Percentiles rank a stretch among this genome's conserved stretches.
Evolutionary conservation across 768 basidiomycete species (phyloP).

Genomic region (Cubamyces sp.): DNA sequence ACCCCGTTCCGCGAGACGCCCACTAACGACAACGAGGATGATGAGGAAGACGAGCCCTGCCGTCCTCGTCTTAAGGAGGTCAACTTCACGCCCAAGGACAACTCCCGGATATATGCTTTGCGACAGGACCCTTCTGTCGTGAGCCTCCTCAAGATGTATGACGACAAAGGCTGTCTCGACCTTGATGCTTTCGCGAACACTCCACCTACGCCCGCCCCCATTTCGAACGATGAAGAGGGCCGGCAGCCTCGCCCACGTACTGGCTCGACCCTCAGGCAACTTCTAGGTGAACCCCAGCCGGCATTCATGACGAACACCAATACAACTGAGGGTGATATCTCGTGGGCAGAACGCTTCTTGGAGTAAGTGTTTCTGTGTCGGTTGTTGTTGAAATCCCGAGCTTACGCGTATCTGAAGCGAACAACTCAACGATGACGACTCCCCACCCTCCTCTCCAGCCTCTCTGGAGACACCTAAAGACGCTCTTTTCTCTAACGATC

Average conservation of each 20-base stretch:
- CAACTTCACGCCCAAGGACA: slow-evolving; percentile 49
- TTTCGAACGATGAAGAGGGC: slow-evolving; percentile 37
- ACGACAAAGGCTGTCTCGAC: slow-evolving; percentile 68
- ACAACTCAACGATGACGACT: slow-evolving; percentile 40
- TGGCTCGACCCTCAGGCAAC: slow-evolving; percentile 74
- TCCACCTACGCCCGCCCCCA: slow-evolving; percentile 39
- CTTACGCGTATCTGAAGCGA: slow-evolving; percentile 11
- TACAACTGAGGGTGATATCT: slow-evolving; percentile 70
- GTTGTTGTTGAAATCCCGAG: neutral
- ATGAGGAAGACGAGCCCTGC: slow-evolving; percentile 26
- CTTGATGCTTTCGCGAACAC: slow-evolving; percentile 68
- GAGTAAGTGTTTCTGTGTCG: slow-evolving; percentile 46
- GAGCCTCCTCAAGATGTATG: slow-evolving; percentile 73
- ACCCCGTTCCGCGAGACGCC: slow-evolving; percentile 3
- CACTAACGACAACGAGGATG: slow-evolving; percentile 28
- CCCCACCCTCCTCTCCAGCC: slow-evolving; percentile 45
- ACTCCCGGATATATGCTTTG: slow-evolving; percentile 58
- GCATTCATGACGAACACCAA: slow-evolving; percentile 38
- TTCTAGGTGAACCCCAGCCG: slow-evolving; percentile 58
- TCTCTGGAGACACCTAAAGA: slow-evolving; percentile 58
- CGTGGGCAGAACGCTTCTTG: slow-evolving; percentile 80
- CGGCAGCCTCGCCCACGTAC: slow-evolving; percentile 60
- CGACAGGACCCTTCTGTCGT: slow-evolving; percentile 80
- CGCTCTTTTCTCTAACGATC: slow-evolving; percentile 41
- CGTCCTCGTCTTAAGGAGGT: slow-evolving; percentile 35